phyloP scores from a whole-genome alignment of 495 filamentous ascomycete genomes.

The Tuber borchii region DNA sequence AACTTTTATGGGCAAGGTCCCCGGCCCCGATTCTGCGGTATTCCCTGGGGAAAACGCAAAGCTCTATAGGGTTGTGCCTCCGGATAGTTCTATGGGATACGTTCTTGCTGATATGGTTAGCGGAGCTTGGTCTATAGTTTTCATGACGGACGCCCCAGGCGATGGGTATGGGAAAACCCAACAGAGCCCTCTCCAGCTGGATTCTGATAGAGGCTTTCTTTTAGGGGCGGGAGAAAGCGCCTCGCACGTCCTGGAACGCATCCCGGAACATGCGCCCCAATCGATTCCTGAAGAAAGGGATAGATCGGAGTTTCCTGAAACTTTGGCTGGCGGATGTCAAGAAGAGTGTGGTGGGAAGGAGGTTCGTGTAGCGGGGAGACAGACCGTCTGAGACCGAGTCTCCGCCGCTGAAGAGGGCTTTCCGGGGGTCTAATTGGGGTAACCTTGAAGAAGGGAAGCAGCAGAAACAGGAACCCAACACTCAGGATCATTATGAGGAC shows the following conservation, averaged over 20 bases:
- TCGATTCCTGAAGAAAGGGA: neutral
- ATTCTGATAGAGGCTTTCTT: neutral
- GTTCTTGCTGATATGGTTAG: neutral
- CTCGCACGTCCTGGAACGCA: neutral
- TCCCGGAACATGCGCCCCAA: neutral
- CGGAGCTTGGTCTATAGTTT: neutral
- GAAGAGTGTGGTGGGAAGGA: neutral
- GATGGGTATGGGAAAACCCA: neutral
- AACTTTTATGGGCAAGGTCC: neutral
- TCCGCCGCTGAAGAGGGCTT: neutral
- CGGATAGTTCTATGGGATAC: neutral
- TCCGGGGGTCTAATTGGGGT: neutral
- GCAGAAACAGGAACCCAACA: neutral
- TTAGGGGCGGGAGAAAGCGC: neutral
- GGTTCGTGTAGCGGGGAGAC: neutral
- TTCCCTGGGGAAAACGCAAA: neutral
- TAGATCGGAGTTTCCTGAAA: neutral
- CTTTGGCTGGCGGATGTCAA: neutral
- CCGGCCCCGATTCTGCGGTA: neutral
- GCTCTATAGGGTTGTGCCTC: neutral
- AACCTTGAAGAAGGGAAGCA: neutral
- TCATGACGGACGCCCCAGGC: neutral
- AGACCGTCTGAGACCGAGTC: neutral
- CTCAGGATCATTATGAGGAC: neutral
- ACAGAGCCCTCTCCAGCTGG: neutral